These are phyloP conservation scores for Sparassis latifolia DNA, from an alignment of 1,284 basidiomycete genomes.

Conservation along the genomic window DNA sequence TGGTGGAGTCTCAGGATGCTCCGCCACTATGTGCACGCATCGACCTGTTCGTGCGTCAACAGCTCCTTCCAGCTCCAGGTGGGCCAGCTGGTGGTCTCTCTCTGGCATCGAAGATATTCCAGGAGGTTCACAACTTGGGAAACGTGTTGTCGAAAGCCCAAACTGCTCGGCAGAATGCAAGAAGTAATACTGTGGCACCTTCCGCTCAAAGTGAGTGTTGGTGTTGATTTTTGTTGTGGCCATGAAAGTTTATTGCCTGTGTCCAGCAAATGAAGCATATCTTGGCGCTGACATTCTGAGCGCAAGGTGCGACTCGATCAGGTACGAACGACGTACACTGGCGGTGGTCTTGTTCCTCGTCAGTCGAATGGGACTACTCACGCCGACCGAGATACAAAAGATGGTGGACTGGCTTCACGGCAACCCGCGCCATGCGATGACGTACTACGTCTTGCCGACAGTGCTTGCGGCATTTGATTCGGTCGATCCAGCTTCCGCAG, in stretches of 20 bases:
- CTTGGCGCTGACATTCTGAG: slow-evolving; percentile 62
- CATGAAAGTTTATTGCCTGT: background rate
- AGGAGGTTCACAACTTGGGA: slow-evolving; percentile 55
- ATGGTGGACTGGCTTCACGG: slow-evolving; percentile 62
- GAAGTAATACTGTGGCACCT: slow-evolving; percentile 51
- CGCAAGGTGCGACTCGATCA: slow-evolving; percentile 63
- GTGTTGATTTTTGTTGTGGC: background rate
- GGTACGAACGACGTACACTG: slow-evolving; percentile 64
- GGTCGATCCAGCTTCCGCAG: slow-evolving; percentile 44
- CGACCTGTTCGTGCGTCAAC: slow-evolving; percentile 44
- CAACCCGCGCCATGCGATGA: slow-evolving; percentile 59
- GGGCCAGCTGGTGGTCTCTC: slow-evolving; percentile 27
- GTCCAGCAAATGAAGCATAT: slow-evolving; percentile 11
- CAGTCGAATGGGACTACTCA: slow-evolving; percentile 56
- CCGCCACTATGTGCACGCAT: slow-evolving; percentile 42
- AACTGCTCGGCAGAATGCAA: slow-evolving; percentile 52
- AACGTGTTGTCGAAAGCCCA: slow-evolving; percentile 46
- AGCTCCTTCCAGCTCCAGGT: slow-evolving; percentile 38
- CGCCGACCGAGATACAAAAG: slow-evolving; percentile 49
- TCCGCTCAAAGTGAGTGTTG: slow-evolving; percentile 41
- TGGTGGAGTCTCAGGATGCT: slow-evolving; percentile 33
- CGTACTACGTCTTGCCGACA: slow-evolving; percentile 67
- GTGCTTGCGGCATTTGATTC: slow-evolving; percentile 66
- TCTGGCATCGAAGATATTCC: slow-evolving; percentile 51
- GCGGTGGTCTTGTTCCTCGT: slow-evolving; percentile 57